Evolutionary conservation across 805 yeast genomes (phyloP).

Genomic region (Komagataella ulmi): DNA sequence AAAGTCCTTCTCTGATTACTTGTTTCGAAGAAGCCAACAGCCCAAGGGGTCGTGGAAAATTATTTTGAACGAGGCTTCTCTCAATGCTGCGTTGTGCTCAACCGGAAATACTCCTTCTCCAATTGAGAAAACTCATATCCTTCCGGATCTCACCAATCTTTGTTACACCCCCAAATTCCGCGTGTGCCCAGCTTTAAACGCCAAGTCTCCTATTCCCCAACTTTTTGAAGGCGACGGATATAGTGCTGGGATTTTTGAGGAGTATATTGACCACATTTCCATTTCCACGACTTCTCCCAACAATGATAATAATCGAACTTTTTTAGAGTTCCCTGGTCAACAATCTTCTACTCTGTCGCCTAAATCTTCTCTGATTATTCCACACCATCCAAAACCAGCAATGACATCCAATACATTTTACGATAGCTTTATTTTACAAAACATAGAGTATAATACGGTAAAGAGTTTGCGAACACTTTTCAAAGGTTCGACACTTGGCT

Average conservation of each 20-base stretch:
- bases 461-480: not conserved
- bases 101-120: slow-evolving; percentile 11
- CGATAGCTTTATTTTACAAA: not conserved
- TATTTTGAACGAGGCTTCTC: slow-evolving; percentile 21
- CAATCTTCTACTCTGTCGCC: not conserved
- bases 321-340: not conserved
- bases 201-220: not conserved
- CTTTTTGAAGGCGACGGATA: not conserved
- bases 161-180: not conserved
- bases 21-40: not conserved
- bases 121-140: not conserved
- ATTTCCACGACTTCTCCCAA: not conserved
- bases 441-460: not conserved
- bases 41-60: slow-evolving; percentile 11
- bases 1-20: not conserved
- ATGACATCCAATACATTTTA: not conserved
- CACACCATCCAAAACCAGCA: not conserved
- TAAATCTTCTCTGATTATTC: not conserved
- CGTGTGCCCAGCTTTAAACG: not conserved
- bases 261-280: not conserved
- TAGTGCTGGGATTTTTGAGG: not conserved
- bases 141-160: slow-evolving; percentile 1
- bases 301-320: not conserved
- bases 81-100: slow-evolving; percentile 24
- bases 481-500: not conserved